Conservation (phyloP, 2,329 filamentous ascomycete genomes). For the Ophiocordyceps camponoti-rufipedis region DNA sequence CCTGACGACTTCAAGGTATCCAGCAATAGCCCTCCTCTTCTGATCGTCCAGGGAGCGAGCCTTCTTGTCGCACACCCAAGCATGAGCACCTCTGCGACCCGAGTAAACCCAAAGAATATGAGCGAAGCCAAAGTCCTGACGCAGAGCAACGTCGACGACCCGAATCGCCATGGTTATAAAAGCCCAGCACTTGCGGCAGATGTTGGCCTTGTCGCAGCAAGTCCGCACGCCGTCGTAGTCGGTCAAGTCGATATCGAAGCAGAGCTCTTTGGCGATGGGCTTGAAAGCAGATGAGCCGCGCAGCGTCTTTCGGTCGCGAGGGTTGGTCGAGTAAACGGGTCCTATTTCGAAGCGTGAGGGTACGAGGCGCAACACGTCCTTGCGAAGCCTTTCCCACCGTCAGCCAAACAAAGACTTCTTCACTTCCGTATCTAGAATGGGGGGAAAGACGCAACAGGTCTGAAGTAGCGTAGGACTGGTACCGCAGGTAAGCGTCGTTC, state of each 20-base stretch:
- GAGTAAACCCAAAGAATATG: conserved; percentile 99
- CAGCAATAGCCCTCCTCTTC: conserved; percentile 67
- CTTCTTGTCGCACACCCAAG: conserved; percentile 89
- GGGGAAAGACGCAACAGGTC: conserved; percentile 27
- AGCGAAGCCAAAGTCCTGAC: conserved; percentile 90
- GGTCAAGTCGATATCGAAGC: conserved; percentile 98
- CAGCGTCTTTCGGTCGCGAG: conserved; percentile 77
- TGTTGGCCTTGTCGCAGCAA: conserved; percentile 84
- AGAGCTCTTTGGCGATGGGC: conserved; percentile 80
- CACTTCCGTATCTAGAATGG: too few species aligned
- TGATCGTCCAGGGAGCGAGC: conserved; percentile 73
- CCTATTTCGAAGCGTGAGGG: conserved; percentile 96
- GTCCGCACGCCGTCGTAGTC: conserved; percentile 96
- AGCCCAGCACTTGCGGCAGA: conserved; percentile 86
- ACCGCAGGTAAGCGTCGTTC: conserved; percentile 82
- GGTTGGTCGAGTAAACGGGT: conserved; percentile 89
- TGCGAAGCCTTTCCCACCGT: conserved; percentile 46
- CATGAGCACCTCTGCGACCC: conserved; percentile 87
- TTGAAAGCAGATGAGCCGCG: conserved; percentile 67
- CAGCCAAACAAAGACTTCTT: neutral
- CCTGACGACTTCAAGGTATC: conserved; percentile 78
- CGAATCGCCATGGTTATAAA: conserved; percentile 98
- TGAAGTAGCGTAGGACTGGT: conserved; percentile 48
- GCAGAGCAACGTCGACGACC: conserved; percentile 68
- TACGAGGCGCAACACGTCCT: conserved; percentile 74